Evolutionary conservation across 169 alveolate species (phyloP).

Genomic region (Eimeria falciformis): DNA sequence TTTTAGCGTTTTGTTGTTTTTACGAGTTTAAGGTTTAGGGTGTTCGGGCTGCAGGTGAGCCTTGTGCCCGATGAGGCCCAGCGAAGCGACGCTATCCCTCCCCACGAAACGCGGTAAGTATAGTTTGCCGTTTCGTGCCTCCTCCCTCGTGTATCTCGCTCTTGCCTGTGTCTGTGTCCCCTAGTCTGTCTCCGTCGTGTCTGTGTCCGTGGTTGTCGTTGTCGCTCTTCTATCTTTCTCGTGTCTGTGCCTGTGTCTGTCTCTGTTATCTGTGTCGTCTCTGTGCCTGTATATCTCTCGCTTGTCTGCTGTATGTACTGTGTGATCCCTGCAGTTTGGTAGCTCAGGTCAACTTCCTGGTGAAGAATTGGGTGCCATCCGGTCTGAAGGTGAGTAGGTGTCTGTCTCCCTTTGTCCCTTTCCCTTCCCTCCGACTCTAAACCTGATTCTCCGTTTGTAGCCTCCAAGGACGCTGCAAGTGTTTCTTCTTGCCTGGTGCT

Average conservation of each 20-base stretch:
- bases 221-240: neutral
- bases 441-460: neutral
- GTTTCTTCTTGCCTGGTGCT: neutral
- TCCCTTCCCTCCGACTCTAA: neutral
- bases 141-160: neutral
- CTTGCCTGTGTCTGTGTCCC: neutral
- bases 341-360: slow-evolving; percentile 52
- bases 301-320: too few relatives aligned
- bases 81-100: slow-evolving; percentile 29
- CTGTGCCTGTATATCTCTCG: neutral
- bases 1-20: neutral
- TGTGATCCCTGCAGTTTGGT: slow-evolving; percentile 50
- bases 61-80: slow-evolving; percentile 37
- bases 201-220: neutral
- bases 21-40: neutral
- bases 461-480: neutral
- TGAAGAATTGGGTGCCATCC: slow-evolving; percentile 73
- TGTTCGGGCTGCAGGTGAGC: neutral
- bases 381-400: slow-evolving; percentile 56
- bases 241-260: neutral
- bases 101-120: slow-evolving; percentile 51
- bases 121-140: neutral
- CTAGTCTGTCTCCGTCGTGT: neutral
- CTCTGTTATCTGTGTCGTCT: neutral
- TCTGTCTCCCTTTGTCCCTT: neutral